Conservation (phyloP, 164 flowering plant species). For the Macadamia integrifolia region DNA sequence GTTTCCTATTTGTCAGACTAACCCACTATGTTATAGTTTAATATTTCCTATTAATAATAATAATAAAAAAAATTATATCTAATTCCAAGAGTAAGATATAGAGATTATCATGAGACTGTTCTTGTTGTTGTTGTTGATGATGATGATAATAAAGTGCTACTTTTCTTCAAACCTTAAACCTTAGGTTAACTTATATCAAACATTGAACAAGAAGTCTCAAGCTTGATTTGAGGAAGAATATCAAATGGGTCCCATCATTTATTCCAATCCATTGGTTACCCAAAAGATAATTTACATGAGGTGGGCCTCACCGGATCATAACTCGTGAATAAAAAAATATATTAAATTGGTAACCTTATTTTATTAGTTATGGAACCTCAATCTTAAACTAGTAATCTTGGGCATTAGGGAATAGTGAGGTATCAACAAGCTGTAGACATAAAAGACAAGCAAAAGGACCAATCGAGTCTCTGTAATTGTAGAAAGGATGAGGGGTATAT, state of each 20-base stretch:
- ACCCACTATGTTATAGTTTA: background rate
- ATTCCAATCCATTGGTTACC: no score
- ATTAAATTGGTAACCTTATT: no score
- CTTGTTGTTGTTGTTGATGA: background rate
- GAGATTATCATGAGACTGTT: background rate
- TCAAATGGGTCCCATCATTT: no score
- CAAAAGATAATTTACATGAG: no score
- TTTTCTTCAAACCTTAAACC: background rate
- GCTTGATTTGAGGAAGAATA: background rate
- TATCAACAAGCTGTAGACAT: background rate
- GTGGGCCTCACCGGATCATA: no score
- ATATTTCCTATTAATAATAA: background rate
- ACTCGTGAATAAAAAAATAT: no score
- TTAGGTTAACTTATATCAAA: background rate
- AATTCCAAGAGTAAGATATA: background rate
- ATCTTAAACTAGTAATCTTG: no score
- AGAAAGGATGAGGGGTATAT: background rate
- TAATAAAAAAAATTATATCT: no score
- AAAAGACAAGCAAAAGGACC: background rate
- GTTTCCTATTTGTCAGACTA: background rate
- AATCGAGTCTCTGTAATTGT: background rate
- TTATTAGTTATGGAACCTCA: no score
- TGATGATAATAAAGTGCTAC: background rate
- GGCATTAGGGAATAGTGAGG: background rate
- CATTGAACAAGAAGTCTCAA: no score